Evolutionary conservation across 129 eudicot genomes (phyloP).

Genomic region (Lactuca sativa): DNA sequence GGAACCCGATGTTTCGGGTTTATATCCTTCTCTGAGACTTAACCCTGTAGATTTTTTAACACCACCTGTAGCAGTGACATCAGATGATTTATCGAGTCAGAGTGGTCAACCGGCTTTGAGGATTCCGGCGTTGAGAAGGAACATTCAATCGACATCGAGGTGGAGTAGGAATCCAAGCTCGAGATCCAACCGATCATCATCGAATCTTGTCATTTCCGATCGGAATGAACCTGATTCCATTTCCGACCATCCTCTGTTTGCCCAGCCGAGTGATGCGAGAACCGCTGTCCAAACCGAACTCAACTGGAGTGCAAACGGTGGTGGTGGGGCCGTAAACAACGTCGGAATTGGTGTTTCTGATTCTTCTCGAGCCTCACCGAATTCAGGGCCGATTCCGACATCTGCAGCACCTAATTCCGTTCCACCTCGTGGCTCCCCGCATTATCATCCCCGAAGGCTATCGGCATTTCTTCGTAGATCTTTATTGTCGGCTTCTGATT

Average conservation of each 20-base stretch:
- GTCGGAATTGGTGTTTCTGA: slow-evolving; percentile 40
- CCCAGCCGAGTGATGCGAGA: slow-evolving; percentile 39
- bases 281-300: slow-evolving; percentile 39
- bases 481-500: slow-evolving; percentile 47
- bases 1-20: slow-evolving; percentile 32
- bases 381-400: slow-evolving; percentile 31
- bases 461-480: slow-evolving; percentile 66
- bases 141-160: slow-evolving; percentile 41
- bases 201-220: slow-evolving; percentile 39
- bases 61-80: not conserved
- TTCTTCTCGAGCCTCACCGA: slow-evolving; percentile 43
- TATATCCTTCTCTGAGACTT: slow-evolving; percentile 38
- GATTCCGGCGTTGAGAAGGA: slow-evolving; percentile 46
- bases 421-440: slow-evolving; percentile 28
- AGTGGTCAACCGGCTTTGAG: slow-evolving; percentile 38
- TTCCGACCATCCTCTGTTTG: slow-evolving; percentile 63
- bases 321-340: slow-evolving; percentile 15
- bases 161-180: slow-evolving; percentile 54
- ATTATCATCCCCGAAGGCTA: slow-evolving; percentile 57
- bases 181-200: slow-evolving; percentile 49
- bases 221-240: slow-evolving; percentile 36
- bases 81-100: slow-evolving; percentile 28
- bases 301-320: slow-evolving; percentile 41
- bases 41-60: slow-evolving; percentile 15
- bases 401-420: not conserved